Base-by-base conservation (phyloP, 1,139 yeast species). In the Scheffersomyces insectosa region DNA sequence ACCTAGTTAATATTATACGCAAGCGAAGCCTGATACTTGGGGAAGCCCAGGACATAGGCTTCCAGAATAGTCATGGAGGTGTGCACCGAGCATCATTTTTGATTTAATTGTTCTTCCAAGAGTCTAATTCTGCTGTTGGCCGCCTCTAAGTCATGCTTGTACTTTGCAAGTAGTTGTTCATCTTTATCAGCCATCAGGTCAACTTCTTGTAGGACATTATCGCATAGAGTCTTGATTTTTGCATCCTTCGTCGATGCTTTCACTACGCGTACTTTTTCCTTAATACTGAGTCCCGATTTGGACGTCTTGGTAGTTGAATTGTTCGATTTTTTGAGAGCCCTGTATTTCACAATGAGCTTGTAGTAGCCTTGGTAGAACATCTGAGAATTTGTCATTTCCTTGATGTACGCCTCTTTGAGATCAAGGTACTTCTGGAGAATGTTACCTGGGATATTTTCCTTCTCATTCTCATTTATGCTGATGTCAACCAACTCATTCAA, bases 311-410 rank as follows among this genome's bases (percentile, higher is more conserved):
- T 5, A 7, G 4, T 15, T 7, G 10, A 16, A 14, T 32, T 42
- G 28, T 12, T 15, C n/a, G 55, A 50, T 36, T 49, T 48, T 44
- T 71, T 73, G 45, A 75, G 54, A 12, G 62, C 62, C 34, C 69
- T 63, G 52, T 77, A 77, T 51, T 73, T 75, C 38, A 65, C 54
- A 28, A 71, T 68, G 28, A 78, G 62, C 42, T 63, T 60, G 48
- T 72, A 67, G 51, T 74, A 78, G 12, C 68, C 67, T 39, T 65
- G 55, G 48, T 68, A 68, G 38, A 71, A 60, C 11, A 46, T 49
- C 47, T 63, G 66, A 13, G 66, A 62, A 36, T 56, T 61, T 20
- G 56, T 52, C 28, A 70, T 50, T 44, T 71, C 75, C 7, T 52
- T 53, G 8, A 69, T 46, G 45, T 66, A 66, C 23, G 67, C 68